These are phyloP conservation scores for Lasiodiplodia theobromae DNA, from an alignment of 2,329 filamentous ascomycete species.

Conservation along the genomic window DNA sequence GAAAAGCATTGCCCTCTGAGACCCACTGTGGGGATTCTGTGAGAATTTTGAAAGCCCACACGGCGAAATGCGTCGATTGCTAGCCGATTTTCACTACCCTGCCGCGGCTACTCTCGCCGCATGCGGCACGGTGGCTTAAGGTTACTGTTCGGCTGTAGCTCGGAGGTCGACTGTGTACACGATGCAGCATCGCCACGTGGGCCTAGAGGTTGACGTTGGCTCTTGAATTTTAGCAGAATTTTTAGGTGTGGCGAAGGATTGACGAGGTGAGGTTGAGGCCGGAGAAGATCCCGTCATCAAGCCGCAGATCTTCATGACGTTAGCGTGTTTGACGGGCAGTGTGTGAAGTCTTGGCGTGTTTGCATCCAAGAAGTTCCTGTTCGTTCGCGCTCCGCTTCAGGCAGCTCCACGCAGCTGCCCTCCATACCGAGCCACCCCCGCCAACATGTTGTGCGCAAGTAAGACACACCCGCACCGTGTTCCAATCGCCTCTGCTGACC, in stretches of 20 bases:
- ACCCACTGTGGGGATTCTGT: background rate
- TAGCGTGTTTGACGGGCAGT: conserved; percentile 3
- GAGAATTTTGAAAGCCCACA: background rate
- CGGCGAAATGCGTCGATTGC: background rate
- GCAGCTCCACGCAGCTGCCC: conserved; percentile 23
- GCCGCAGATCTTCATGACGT: conserved; percentile 15
- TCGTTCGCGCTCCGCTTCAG: conserved; percentile 5
- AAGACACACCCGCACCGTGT: conserved; percentile 30
- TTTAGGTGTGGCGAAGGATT: conserved; percentile 10
- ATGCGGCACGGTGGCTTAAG: background rate
- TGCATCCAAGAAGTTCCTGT: conserved; percentile 24
- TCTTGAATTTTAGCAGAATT: background rate
- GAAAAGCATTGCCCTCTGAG: no score
- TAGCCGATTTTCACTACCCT: background rate
- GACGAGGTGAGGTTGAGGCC: conserved; percentile 21
- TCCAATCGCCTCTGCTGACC: conserved; percentile 33
- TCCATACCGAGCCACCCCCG: conserved; percentile 11
- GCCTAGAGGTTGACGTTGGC: background rate
- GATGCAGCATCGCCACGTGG: background rate
- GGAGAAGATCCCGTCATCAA: conserved; percentile 15
- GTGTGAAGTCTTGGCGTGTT: conserved; percentile 10
- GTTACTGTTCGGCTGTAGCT: background rate
- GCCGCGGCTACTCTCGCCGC: background rate
- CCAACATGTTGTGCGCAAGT: conserved; percentile 50
- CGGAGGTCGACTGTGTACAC: background rate